Evolutionary conservation across 202 grass and related monocot species (phyloP).

Genomic region (Carex arenaria): DNA sequence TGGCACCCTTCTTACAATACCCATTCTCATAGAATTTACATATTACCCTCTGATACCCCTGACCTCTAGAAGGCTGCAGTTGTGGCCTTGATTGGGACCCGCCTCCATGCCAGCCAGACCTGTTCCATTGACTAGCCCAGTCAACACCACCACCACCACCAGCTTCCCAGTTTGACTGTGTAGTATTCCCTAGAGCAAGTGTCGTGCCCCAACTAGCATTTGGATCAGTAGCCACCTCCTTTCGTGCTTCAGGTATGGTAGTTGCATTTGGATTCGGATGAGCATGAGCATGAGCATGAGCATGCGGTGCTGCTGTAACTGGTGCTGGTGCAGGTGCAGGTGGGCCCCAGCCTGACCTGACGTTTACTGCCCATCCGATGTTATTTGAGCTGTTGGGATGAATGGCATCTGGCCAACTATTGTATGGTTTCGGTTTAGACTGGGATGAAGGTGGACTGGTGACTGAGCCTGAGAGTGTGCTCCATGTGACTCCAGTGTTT

Average conservation of each 20-base stretch:
- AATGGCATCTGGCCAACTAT: slow-evolving; percentile 16
- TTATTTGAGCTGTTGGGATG: slow-evolving; percentile 8
- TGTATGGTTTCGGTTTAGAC: slow-evolving; percentile 21
- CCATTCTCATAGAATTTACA: slow-evolving; percentile 84
- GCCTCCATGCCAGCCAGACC: slow-evolving; percentile 11
- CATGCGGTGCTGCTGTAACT: background rate
- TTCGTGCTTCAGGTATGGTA: slow-evolving; percentile 19
- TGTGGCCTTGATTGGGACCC: background rate
- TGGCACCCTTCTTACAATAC: slow-evolving; percentile 79
- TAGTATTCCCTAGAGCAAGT: slow-evolving; percentile 32
- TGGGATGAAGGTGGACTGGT: background rate
- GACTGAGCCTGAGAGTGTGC: slow-evolving; percentile 16
- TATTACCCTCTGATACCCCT: slow-evolving; percentile 39
- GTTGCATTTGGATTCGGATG: slow-evolving; percentile 5
- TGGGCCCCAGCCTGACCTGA: slow-evolving; percentile 30
- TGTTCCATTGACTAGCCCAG: slow-evolving; percentile 32
- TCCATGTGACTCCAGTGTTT: slow-evolving; percentile 26
- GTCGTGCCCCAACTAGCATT: slow-evolving; percentile 35
- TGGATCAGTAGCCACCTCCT: slow-evolving; percentile 32
- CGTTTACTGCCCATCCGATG: slow-evolving; percentile 28
- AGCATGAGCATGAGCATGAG: background rate
- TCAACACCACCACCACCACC: slow-evolving; percentile 26
- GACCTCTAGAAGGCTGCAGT: slow-evolving; percentile 32
- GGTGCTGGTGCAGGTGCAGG: background rate
- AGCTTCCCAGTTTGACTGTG: slow-evolving; percentile 19